Evolutionary conservation across 495 filamentous ascomycete genomes (phyloP), one percentile per base, ranked within the genome.

Genomic region (Neurospora sp.): DNA sequence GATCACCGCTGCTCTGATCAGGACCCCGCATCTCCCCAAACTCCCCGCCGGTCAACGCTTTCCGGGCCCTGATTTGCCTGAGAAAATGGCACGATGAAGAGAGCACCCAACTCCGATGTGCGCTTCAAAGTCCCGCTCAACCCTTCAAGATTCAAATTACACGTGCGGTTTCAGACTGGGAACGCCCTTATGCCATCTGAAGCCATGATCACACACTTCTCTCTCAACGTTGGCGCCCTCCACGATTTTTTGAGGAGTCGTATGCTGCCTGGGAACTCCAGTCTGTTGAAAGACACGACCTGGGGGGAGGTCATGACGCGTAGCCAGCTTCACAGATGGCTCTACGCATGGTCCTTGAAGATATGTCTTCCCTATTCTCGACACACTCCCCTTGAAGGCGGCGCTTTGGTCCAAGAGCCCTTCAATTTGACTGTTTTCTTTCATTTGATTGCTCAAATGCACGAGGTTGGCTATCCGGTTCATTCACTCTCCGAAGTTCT

Each of bases 401-500:
- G 27, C 23, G 39, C n/a, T 2, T 59, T 59, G 5, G 69, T 79
- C 14, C 72, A 76, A 20, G 76, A 77, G 5, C 81, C 82, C 8
- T 72, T 81, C 9, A 82, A 83, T 62, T 73, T 80, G 31, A 79
- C 77, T 2, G 73, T 69, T 27, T 78, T 82, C 59, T 27, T 82
- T 23, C 78, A 78, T 14, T 74, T 82, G n/a, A 69, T 83, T 3
- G 71, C 71, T 2, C 76, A 79, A 40, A 70, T 81, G n/a, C 72
- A 70, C 16, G 75, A 79, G 46, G 82, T 18, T 66, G 27, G 83
- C 14, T 84, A 83, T 66, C 80, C 81, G 5, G 75, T 78, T 3
- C 81, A 84, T 35, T 84, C 81, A 81, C 75, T 81, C 7, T 79
- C 81, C 1, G 42, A 39, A 5, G 69, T 83, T 12, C 72, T 82